Percentiles rank a stretch among this genome's conserved stretches.
Conservation (phyloP, 2,329 filamentous ascomycete genomes). For the Alternaria gansuensis region DNA sequence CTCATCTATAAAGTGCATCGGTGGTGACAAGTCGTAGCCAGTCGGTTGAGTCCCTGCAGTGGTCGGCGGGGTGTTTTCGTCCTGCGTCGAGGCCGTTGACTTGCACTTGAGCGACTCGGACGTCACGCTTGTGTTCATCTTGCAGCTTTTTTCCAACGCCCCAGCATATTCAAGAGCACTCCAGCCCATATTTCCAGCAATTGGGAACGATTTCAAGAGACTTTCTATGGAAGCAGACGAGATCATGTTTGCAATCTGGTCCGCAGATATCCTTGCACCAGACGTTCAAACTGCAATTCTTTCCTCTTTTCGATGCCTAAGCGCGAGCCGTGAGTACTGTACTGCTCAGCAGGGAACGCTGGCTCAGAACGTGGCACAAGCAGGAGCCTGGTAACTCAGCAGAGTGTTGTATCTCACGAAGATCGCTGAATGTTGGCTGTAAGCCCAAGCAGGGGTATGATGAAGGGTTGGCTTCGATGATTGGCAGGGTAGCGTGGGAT, state of each 20-base stretch:
- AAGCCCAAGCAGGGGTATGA: constrained; percentile 31
- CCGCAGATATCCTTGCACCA: constrained; percentile 27
- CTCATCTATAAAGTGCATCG: constrained; percentile 34
- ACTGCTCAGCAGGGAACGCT: constrained; percentile 14
- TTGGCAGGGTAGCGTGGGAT: not conserved
- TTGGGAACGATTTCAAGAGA: constrained; percentile 38
- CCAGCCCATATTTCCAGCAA: constrained; percentile 48
- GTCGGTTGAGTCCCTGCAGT: constrained; percentile 25
- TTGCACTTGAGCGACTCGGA: constrained; percentile 32
- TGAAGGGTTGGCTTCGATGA: constrained; percentile 1
- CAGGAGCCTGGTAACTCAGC: constrained; percentile 32
- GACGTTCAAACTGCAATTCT: constrained; percentile 14
- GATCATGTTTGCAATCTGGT: constrained; percentile 27
- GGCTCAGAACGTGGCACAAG: constrained; percentile 35
- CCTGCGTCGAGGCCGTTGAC: constrained; percentile 29
- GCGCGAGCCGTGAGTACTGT: constrained; percentile 17
- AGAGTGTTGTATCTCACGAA: constrained; percentile 35
- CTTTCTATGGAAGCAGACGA: constrained; percentile 32
- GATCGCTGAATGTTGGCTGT: constrained; percentile 30
- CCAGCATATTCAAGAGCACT: constrained; percentile 48
- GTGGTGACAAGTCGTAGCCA: constrained; percentile 21
- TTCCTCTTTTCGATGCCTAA: constrained; percentile 8
- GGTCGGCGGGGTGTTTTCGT: constrained; percentile 30
- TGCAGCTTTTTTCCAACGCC: constrained; percentile 25
- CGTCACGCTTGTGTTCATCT: constrained; percentile 31